Evolutionary conservation across 2,329 filamentous ascomycete species (phyloP).

Genomic region (Colletotrichum orbiculare): DNA sequence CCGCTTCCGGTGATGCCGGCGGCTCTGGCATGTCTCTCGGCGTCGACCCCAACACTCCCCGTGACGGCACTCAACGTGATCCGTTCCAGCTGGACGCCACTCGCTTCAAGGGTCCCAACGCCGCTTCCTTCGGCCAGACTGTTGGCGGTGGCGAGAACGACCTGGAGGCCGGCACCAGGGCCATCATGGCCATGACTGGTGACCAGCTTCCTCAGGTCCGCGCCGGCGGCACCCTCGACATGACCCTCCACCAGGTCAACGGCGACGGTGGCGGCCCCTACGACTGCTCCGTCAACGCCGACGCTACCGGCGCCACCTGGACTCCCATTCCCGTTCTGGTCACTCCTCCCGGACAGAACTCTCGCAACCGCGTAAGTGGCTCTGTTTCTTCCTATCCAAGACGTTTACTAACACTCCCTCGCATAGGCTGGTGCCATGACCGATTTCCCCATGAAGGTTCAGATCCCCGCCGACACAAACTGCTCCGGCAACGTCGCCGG

Average conservation of each 20-base stretch:
- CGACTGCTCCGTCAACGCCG: slow-evolving; percentile 67
- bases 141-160: slow-evolving; percentile 66
- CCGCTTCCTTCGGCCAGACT: slow-evolving; percentile 68
- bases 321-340: slow-evolving; percentile 60
- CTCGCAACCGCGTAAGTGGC: slow-evolving; percentile 52
- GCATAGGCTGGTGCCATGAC: slow-evolving; percentile 50
- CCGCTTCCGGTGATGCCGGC: slow-evolving; percentile 66
- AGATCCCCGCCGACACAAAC: slow-evolving; percentile 60
- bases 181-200: slow-evolving; percentile 68
- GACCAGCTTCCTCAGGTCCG: slow-evolving; percentile 68
- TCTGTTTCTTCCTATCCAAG: background rate
- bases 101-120: slow-evolving; percentile 65
- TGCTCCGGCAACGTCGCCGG: slow-evolving; percentile 69
- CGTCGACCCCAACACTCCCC: slow-evolving; percentile 66
- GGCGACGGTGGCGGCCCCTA: slow-evolving; percentile 53
- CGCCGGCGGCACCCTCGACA: slow-evolving; percentile 65
- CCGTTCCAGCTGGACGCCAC: slow-evolving; percentile 75
- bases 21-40: slow-evolving; percentile 64
- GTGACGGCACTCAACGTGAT: slow-evolving; percentile 67
- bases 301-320: slow-evolving; percentile 63
- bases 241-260: slow-evolving; percentile 56
- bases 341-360: slow-evolving; percentile 62
- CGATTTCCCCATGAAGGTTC: slow-evolving; percentile 60
- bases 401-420: background rate
- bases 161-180: slow-evolving; percentile 64